Evolutionary conservation across 345 rosid species (phyloP).

Genomic region (Diplotaxis tenuifolia): DNA sequence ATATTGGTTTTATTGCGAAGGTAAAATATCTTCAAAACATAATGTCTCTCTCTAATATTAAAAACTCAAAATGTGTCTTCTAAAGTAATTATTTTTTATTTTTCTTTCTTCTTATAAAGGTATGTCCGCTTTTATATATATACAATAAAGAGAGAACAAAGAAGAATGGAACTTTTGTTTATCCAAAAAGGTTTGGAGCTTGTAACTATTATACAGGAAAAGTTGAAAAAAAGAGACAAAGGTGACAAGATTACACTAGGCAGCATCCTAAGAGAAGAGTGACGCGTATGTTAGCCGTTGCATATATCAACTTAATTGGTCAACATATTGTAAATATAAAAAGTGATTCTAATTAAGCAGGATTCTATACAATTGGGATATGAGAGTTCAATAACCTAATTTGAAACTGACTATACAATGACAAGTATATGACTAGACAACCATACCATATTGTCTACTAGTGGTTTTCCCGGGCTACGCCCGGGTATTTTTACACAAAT

Average conservation of each 20-base stretch:
- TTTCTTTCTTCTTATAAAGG: not conserved
- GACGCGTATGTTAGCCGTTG: slow-evolving; percentile 15
- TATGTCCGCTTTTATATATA: not conserved
- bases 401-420: not conserved
- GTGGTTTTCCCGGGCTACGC: too few species aligned
- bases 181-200: slow-evolving; percentile 5
- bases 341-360: not conserved
- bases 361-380: not conserved
- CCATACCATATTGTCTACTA: not conserved
- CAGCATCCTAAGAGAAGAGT: not conserved
- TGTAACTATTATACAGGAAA: not conserved
- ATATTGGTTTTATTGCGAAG: too few species aligned
- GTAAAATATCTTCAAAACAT: too few species aligned
- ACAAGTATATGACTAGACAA: not conserved
- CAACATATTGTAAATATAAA: not conserved
- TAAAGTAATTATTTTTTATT: too few species aligned
- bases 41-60: too few species aligned
- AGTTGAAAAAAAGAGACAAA: slow-evolving; percentile 3
- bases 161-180: slow-evolving; percentile 1
- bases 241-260: slow-evolving; percentile 33
- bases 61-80: too few species aligned
- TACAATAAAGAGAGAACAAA: not conserved
- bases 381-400: not conserved
- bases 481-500: too few species aligned
- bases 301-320: not conserved